These are phyloP conservation scores for Pulveroboletus sp. DNA, from an alignment of 1,284 basidiomycete genomes.

Conservation along the genomic window DNA sequence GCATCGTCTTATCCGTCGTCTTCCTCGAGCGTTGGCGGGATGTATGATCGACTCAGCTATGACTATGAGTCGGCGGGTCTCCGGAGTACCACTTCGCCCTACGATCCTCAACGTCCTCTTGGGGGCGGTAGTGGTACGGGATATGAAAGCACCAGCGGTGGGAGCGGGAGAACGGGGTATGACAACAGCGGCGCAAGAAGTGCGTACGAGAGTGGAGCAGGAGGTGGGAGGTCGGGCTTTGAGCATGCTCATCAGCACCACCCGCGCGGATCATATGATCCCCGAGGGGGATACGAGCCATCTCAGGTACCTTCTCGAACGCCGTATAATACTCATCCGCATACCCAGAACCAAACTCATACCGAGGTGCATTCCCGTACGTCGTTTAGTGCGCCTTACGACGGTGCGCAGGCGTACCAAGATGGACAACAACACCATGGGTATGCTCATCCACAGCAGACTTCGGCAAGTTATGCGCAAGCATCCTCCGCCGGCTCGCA, in stretches of 20 bases:
- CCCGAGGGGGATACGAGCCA: constrained; percentile 27
- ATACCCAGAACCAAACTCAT: constrained; percentile 27
- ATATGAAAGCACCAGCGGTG: constrained; percentile 23
- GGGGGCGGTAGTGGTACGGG: constrained; percentile 8
- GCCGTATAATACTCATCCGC: constrained; percentile 22
- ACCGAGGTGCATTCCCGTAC: constrained; percentile 26
- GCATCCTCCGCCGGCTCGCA: constrained; percentile 29
- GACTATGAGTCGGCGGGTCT: constrained; percentile 24
- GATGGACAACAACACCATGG: constrained; percentile 28
- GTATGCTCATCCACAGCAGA: constrained; percentile 29
- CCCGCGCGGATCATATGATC: constrained; percentile 27
- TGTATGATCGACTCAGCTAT: constrained; percentile 29
- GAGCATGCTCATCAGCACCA: constrained; percentile 31
- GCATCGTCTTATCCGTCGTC: constrained; percentile 20
- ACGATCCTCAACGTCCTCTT: constrained; percentile 29
- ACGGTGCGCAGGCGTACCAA: constrained; percentile 31
- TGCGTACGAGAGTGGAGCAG: constrained; percentile 26
- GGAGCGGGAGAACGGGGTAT: constrained; percentile 23
- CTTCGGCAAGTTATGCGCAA: constrained; percentile 30
- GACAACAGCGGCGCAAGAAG: constrained; percentile 19
- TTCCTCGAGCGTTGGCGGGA: constrained; percentile 17
- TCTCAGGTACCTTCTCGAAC: constrained; percentile 25
- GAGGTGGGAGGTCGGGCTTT: constrained; percentile 22
- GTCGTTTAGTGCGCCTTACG: constrained; percentile 31
- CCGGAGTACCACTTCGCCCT: constrained; percentile 22